Base-by-base conservation (phyloP, 441 rosid species). In the Croton laevigatus region DNA sequence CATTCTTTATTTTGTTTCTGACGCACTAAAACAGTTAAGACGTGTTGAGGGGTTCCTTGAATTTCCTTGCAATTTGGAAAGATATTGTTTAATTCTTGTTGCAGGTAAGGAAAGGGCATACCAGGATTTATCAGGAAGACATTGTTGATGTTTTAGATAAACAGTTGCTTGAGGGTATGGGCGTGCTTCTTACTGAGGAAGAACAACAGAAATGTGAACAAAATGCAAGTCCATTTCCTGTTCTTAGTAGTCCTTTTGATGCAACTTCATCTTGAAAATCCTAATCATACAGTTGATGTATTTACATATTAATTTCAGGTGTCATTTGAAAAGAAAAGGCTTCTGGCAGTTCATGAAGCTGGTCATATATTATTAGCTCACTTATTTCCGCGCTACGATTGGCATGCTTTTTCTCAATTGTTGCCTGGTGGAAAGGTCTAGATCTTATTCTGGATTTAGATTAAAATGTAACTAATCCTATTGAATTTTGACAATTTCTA, bases 341-440 rank as follows among this genome's bases (percentile, higher is more conserved):
- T 95, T 68, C 76, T 95, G 73, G 99, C 98, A 69, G 87, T 95
- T 71, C 99, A 91, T 76, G 99, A 92, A 86, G 99, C 99, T 75
- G 99, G 99, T 65, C 98, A 92, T 70, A 81, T 91, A 77, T 72
- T 95, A 59, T 83, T 95, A 79, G 94, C 99, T 79, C 99, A 95
- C 82, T 81, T 95, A 87, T 95, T 92, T 79, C 98, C 98, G 59
- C 91, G 85, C 73, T 95, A 87, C 80, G 99, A 95, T 79, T 92
- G 98, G 99, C 99, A 91, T 81, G 98, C 98, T 60, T 95, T 95
- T 88, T 92, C 99, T 68, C 99, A 95, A 90, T 96, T 95, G 70
- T 90, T 95, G 74, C 99, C 96, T 65, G 99, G 97, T 73, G 97
- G 99, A 81, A 88, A 92, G 97, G 99, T 91, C 70, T 66, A 63